Evolutionary conservation across 75 land plant species (phyloP).

Genomic region (Adiantum capillusveneris): DNA sequence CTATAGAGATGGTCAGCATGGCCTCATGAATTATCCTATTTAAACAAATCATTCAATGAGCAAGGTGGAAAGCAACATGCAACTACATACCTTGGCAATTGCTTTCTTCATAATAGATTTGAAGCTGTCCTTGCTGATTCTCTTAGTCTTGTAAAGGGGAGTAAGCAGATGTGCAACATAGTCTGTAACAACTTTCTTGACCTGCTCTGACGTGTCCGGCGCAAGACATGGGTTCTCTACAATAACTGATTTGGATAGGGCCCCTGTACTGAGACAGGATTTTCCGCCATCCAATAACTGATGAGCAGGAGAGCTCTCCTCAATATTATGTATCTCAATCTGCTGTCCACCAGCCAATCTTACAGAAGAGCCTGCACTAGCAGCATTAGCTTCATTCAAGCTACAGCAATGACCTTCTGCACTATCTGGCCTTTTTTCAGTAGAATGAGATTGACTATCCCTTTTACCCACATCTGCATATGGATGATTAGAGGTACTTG

Average conservation of each 20-base stretch:
- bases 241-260: not conserved
- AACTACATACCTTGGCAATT: slow-evolving; percentile 58
- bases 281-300: not conserved
- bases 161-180: slow-evolving; percentile 83
- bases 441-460: no score
- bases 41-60: not conserved
- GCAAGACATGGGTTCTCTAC: slow-evolving; percentile 3
- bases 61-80: not conserved
- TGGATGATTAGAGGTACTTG: no score
- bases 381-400: no score
- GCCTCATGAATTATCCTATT: not conserved
- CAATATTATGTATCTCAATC: not conserved
- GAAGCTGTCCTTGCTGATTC: slow-evolving; percentile 80
- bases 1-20: slow-evolving; percentile 18
- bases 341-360: not conserved
- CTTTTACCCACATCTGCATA: no score
- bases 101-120: slow-evolving; percentile 90
- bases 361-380: no score
- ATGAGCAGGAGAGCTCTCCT: not conserved
- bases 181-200: slow-evolving; percentile 72
- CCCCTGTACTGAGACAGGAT: no score
- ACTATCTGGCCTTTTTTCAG: no score
- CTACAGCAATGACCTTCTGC: no score
- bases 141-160: slow-evolving; percentile 85
- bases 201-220: slow-evolving; percentile 41